A percentile compares a stretch with the other conserved stretches of the same genome.
Evolutionary conservation across 2,329 filamentous ascomycete species (phyloP).

Genomic region (Dactylellina parvicollis): DNA sequence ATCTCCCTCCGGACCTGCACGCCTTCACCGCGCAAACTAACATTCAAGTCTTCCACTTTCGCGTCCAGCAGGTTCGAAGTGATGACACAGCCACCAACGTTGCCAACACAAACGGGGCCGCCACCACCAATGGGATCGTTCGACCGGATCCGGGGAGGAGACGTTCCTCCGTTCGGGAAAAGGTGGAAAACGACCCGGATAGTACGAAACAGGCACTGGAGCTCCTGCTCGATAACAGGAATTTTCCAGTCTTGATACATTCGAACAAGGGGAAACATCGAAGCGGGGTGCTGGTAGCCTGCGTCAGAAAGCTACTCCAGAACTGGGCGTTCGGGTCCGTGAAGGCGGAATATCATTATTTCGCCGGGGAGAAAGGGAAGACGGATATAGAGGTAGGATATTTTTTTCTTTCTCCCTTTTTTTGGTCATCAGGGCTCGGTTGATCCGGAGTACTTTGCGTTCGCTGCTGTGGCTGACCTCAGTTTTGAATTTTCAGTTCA

Average conservation of each 20-base stretch:
- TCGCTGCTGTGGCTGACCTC: conserved; percentile 4
- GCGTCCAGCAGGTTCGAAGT: conserved; percentile 32
- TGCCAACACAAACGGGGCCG: conserved; percentile 8
- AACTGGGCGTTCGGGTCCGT: conserved; percentile 57
- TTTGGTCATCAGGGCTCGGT: too few species aligned
- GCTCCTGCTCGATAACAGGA: conserved; percentile 56
- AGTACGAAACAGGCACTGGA: conserved; percentile 53
- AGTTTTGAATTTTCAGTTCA: conserved; percentile 53
- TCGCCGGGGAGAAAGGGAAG: conserved; percentile 58
- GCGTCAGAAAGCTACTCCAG: conserved; percentile 57
- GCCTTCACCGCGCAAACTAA: conserved; percentile 51
- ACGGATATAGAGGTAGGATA: conserved; percentile 57
- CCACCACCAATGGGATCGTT: background rate
- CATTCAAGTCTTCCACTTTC: conserved; percentile 53
- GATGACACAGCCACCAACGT: conserved; percentile 4
- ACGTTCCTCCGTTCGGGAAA: conserved; percentile 14
- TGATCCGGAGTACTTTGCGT: too few species aligned
- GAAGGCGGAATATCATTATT: conserved; percentile 57
- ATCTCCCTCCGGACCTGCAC: conserved; percentile 55
- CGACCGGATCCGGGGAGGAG: background rate
- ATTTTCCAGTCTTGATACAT: conserved; percentile 57
- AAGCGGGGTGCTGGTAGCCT: conserved; percentile 57
- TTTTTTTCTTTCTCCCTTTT: too few species aligned
- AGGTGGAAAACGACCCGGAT: conserved; percentile 55
- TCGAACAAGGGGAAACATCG: conserved; percentile 58